phyloP scores from a whole-genome alignment of 805 yeast genomes.

The Danielia oregonensis region DNA sequence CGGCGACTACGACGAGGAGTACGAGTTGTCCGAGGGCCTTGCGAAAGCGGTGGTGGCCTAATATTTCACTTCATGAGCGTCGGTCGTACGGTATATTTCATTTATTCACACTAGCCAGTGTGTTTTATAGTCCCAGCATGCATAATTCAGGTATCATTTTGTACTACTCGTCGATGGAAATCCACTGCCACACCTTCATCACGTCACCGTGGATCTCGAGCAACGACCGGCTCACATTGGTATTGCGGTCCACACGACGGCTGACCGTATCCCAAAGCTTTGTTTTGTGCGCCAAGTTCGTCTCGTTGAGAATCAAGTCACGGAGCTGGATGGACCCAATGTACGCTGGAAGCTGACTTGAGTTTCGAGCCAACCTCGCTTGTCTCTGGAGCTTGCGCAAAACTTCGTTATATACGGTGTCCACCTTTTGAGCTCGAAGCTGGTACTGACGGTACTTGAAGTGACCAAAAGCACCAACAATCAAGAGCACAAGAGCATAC shows the following conservation, averaged over 20 bases:
- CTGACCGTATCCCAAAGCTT: slow-evolving; percentile 59
- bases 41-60: slow-evolving; percentile 15
- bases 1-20: slow-evolving; percentile 52
- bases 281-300: slow-evolving; percentile 29
- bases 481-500: slow-evolving; percentile 12
- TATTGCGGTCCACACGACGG: slow-evolving; percentile 56
- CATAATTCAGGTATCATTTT: too few relatives aligned
- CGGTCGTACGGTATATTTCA: too few relatives aligned
- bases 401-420: slow-evolving; percentile 45
- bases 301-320: slow-evolving; percentile 53
- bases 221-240: slow-evolving; percentile 58
- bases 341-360: slow-evolving; percentile 35
- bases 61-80: too few relatives aligned
- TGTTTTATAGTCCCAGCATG: too few relatives aligned
- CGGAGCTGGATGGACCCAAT: slow-evolving; percentile 71
- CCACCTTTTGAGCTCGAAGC: slow-evolving; percentile 39
- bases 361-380: slow-evolving; percentile 28
- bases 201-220: slow-evolving; percentile 84
- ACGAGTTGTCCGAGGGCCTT: slow-evolving; percentile 17
- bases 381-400: slow-evolving; percentile 49
- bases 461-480: slow-evolving; percentile 17
- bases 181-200: slow-evolving; percentile 87
- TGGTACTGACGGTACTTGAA: slow-evolving; percentile 35
- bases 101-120: too few relatives aligned
- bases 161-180: slow-evolving; percentile 14